Evolutionary conservation across 345 rosid genomes (phyloP).

Genomic region (Citrus cavaleriei): DNA sequence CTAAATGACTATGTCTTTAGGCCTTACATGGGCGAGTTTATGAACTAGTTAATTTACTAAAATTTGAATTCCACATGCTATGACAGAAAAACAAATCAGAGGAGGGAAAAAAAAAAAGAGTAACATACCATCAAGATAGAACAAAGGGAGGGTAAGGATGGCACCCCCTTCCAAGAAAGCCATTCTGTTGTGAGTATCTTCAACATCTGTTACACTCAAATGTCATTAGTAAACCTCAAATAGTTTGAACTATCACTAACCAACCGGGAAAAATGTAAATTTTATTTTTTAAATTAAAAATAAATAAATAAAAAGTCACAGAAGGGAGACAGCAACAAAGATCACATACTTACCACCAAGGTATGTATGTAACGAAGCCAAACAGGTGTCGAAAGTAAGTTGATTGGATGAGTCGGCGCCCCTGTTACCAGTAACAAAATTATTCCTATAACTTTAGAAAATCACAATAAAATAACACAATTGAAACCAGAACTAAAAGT

Average conservation of each 20-base stretch:
- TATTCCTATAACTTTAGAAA: neutral
- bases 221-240: conserved; percentile 7
- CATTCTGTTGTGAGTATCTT: conserved; percentile 68
- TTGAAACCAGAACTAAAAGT: neutral
- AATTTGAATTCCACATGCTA: neutral
- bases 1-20: neutral
- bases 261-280: neutral
- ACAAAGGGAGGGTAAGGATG: conserved; percentile 57
- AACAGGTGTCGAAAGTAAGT: conserved; percentile 56
- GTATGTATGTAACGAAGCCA: conserved; percentile 88
- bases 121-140: conserved; percentile 77
- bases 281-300: too few relatives aligned
- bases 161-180: conserved; percentile 82
- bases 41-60: neutral
- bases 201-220: conserved; percentile 58
- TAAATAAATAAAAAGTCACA: too few relatives aligned
- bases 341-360: conserved; percentile 66
- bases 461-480: neutral
- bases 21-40: neutral
- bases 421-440: conserved; percentile 15
- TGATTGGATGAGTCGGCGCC: conserved; percentile 32
- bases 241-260: neutral
- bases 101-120: neutral
- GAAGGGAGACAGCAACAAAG: neutral
- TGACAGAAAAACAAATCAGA: neutral